Percentiles rank a stretch among this genome's conserved stretches.
These are phyloP conservation scores for Chrysanthemum makinoi DNA, from an alignment of 129 eudicot genomes.

Conservation along the genomic window DNA sequence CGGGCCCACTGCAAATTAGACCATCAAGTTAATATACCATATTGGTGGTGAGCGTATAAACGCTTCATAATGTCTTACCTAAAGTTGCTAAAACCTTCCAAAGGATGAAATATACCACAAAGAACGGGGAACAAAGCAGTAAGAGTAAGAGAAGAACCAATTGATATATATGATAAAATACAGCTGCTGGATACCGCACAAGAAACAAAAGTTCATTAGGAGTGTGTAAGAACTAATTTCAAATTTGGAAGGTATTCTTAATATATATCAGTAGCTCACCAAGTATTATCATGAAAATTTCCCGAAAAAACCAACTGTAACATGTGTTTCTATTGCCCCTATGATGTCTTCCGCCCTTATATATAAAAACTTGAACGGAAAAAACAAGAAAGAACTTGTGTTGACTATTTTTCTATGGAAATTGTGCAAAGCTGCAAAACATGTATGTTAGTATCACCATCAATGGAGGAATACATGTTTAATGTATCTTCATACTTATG, in stretches of 20 bases:
- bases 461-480: no score
- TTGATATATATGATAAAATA: background rate
- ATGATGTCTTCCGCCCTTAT: background rate
- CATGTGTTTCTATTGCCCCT: background rate
- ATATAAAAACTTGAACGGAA: background rate
- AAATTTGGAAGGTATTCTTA: no score
- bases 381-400: background rate
- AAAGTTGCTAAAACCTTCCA: conserved; percentile 7
- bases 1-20: no score
- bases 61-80: background rate
- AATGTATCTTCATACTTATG: no score
- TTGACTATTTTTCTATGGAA: background rate
- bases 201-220: background rate
- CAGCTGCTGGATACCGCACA: background rate
- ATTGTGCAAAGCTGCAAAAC: conserved; percentile 8
- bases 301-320: background rate
- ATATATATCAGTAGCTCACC: background rate
- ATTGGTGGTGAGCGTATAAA: no score
- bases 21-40: no score
- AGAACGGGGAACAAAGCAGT: background rate
- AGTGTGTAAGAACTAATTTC: no score
- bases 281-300: background rate
- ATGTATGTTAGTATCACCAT: background rate
- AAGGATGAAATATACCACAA: background rate
- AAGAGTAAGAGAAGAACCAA: conserved; percentile 11